phyloP scores from a whole-genome alignment of 1,139 yeast genomes.

The Eremothecium gossypii region DNA sequence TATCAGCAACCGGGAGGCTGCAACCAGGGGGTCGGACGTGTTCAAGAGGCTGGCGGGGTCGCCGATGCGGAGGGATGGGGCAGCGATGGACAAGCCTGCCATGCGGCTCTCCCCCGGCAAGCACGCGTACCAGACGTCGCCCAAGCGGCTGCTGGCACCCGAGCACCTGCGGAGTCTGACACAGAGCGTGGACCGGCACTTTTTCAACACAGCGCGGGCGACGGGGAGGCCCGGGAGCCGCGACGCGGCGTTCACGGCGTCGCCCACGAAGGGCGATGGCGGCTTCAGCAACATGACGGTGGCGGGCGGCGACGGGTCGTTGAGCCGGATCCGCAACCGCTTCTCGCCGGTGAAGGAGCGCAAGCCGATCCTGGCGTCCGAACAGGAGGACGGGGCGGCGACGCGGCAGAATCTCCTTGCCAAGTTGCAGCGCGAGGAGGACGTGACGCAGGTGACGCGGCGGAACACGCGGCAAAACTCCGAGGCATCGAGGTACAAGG shows the following conservation, averaged over 20 bases:
- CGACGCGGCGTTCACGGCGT: conserved; percentile 16
- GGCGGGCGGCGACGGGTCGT: conserved; percentile 23
- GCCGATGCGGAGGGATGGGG: conserved; percentile 14
- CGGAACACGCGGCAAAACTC: conserved; percentile 1
- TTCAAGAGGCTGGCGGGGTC: conserved; percentile 22
- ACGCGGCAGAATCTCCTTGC: conserved; percentile 8
- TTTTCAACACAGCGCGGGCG: conserved; percentile 1
- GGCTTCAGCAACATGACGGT: conserved; percentile 13
- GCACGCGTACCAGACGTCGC: conserved; percentile 12
- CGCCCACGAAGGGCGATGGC: conserved; percentile 15
- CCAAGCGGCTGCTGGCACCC: conserved; percentile 17
- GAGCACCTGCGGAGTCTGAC: conserved; percentile 12
- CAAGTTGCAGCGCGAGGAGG: conserved; percentile 7
- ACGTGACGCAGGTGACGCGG: not conserved
- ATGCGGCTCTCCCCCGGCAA: conserved; percentile 18
- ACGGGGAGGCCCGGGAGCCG: conserved; percentile 3
- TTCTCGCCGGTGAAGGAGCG: conserved; percentile 7
- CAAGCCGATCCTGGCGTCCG: not conserved
- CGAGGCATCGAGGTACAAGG: not conserved
- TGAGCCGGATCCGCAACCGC: conserved; percentile 20
- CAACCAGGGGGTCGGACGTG: conserved; percentile 6
- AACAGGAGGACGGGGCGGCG: conserved; percentile 1
- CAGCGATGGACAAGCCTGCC: conserved; percentile 19
- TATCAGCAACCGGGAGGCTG: conserved; percentile 1
- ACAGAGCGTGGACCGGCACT: conserved; percentile 13